Evolutionary conservation across 1,139 yeast species (phyloP), one percentile per base, ranked within the genome.

Genomic region (Debaryomyces singareniensis): DNA sequence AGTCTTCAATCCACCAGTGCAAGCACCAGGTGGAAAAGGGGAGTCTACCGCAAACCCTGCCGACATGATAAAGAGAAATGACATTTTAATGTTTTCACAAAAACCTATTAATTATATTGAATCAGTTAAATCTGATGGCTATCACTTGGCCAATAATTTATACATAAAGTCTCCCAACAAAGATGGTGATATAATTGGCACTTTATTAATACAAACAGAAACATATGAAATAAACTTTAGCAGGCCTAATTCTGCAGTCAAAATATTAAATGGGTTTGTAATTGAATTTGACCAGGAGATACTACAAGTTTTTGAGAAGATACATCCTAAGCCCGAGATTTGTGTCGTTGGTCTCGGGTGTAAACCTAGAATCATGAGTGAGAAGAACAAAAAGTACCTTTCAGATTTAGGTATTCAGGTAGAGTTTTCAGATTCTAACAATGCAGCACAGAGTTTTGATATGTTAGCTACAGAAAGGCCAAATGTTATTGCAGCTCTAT

Each of bases 391-490:
- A 30, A 54, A 58, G 29, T 57, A 53, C 37, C 62, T 84, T 31
- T 64, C 70, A 12, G 52, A 61, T 2, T 55, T 79, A 34, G 95
- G 94, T 0, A 74, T 82, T 18, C 80, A 77, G 46, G 53, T 78
- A 15, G 93, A 84, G 43, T 61, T 78, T 3, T 73, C 85, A 22
- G 82, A 77, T 44, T 77, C 85, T 2, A 57, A 55, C 38, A 75
- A 75, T 42, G 85, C 87, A 0, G 91, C 85, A 4, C 72, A 74
- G 37, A 76, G 72, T 37, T 85, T 73, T 55, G 93, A 84, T 45
- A 55, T 84, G 29, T 56, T 84, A 36, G 86, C 93, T 3, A 82
- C 91, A 0, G 95, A 85, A 45, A 62, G 95, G 39, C 87, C 93
- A 0, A 62, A 68, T 18, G 76, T 74, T 16, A 75, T 84, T 16